Base-by-base conservation (phyloP, 495 filamentous ascomycete species). In the Penicillium steckii region DNA sequence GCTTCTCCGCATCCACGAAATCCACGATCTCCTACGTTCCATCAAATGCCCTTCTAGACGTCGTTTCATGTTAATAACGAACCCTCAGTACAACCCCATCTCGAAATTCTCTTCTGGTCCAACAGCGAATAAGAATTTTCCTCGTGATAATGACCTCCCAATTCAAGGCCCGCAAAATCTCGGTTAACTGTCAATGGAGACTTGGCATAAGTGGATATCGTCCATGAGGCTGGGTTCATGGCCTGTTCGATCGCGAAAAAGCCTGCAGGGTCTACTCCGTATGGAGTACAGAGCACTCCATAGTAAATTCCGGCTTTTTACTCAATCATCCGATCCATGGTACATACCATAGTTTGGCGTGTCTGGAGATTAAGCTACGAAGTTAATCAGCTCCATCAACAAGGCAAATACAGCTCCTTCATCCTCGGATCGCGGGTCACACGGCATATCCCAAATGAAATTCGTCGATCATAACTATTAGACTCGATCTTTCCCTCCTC, bases 51-150 rank as follows among this genome's bases (percentile, higher is more conserved):
- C 17, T 42, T 18, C 21, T 24, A 41, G 30, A 45, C 12, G 10
- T n/a, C 22, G 58, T 61, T 61, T 61, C 58, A 57, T 12, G 24
- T 52, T 57, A 38, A 55, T 38, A 44, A 18, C 23, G 35, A 9
- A 15, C 40, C 12, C 18, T 8, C 38, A 17, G 25, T 30, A 25
- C 15, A 10, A n/a, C 23, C 32, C 44, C 25, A 25, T 33, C 33
- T n/a, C 12, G 9, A 41, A 41, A 17, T n/a, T 8, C 4, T 41
- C 38, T 41, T 41, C 38, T 22, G 8, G 17, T 17, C 18, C 21
- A 37, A 4, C 19, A n/a, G 19, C 38, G 19, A 41, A 41, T 41
- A 13, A 21, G 19, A 21, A 10, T 23, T n/a, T 19, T 41, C 13
- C 18, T n/a, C n/a, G n/a, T n/a, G 18, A 23, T 41, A 10, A 23